A percentile compares a stretch with the other conserved stretches of the same genome.
These are phyloP conservation scores for Avicennia marina DNA, from an alignment of 257 asterid species.

Conservation along the genomic window DNA sequence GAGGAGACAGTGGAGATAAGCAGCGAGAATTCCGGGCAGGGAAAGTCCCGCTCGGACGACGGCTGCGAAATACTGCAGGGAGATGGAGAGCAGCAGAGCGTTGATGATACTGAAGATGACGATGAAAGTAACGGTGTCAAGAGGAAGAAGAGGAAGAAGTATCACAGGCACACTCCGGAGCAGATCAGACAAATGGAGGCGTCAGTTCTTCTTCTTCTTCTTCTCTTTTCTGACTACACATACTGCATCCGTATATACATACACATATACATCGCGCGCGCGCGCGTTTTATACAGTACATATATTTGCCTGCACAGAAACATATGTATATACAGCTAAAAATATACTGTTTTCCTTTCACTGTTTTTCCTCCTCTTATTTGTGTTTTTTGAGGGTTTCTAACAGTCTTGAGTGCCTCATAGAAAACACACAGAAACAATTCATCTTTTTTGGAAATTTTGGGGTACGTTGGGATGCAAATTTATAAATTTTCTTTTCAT, in stretches of 20 bases:
- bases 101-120: conserved; percentile 28
- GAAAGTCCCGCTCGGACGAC: conserved; percentile 56
- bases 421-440: no score
- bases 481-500: no score
- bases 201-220: conserved; percentile 30
- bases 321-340: no score
- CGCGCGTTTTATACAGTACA: no score
- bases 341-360: no score
- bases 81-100: conserved; percentile 20
- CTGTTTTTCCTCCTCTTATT: no score
- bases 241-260: not conserved
- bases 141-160: conserved; percentile 69
- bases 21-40: conserved; percentile 72
- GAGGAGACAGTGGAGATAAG: conserved; percentile 63
- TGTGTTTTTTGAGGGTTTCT: no score
- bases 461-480: no score
- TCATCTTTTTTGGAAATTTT: no score
- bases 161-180: conserved; percentile 71
- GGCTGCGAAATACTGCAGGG: conserved; percentile 42
- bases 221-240: not conserved
- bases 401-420: no score
- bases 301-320: no score
- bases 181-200: conserved; percentile 83
- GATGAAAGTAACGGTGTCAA: conserved; percentile 31
- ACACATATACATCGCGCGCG: not conserved